Conservation (phyloP, 441 rosid species). For the Heliophila coronopifolia region DNA sequence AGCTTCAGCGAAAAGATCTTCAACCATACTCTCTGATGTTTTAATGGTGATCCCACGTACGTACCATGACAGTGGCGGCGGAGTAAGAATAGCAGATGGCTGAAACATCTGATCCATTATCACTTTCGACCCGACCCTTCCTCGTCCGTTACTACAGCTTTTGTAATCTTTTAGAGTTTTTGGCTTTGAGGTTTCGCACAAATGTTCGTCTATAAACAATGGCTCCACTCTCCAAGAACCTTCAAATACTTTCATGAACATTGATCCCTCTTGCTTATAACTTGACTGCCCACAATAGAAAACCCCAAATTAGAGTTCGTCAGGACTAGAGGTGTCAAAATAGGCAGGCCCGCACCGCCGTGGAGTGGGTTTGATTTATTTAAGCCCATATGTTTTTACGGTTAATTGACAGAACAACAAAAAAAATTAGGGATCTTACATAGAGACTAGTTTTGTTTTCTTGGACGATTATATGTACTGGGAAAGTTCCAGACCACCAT, state of each 20-base stretch:
- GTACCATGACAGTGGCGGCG: slow-evolving; percentile 88
- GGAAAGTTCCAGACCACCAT: slow-evolving; percentile 84
- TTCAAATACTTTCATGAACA: slow-evolving; percentile 81
- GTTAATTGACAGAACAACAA: too few species aligned
- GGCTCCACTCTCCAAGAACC: slow-evolving; percentile 86
- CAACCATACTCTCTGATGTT: slow-evolving; percentile 68
- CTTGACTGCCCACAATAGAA: slow-evolving; percentile 42
- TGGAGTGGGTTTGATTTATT: too few species aligned
- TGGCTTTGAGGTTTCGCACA: slow-evolving; percentile 55
- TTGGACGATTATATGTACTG: slow-evolving; percentile 68
- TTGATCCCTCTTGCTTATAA: slow-evolving; percentile 64
- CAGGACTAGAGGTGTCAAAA: too few species aligned
- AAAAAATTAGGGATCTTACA: slow-evolving; percentile 46
- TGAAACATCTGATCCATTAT: slow-evolving; percentile 78
- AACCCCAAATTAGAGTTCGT: neutral
- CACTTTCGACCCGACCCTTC: slow-evolving; percentile 71
- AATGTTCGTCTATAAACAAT: slow-evolving; percentile 53
- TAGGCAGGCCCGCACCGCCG: too few species aligned
- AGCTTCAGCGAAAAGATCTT: slow-evolving; percentile 42
- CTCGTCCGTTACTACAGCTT: slow-evolving; percentile 55
- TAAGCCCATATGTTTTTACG: too few species aligned
- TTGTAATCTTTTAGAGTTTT: slow-evolving; percentile 57
- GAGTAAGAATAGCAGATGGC: slow-evolving; percentile 62
- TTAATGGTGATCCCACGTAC: slow-evolving; percentile 69
- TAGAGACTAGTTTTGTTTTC: slow-evolving; percentile 60